Base-by-base conservation (phyloP, 148 eudicot genomes). In the Persicaria tinctoria region DNA sequence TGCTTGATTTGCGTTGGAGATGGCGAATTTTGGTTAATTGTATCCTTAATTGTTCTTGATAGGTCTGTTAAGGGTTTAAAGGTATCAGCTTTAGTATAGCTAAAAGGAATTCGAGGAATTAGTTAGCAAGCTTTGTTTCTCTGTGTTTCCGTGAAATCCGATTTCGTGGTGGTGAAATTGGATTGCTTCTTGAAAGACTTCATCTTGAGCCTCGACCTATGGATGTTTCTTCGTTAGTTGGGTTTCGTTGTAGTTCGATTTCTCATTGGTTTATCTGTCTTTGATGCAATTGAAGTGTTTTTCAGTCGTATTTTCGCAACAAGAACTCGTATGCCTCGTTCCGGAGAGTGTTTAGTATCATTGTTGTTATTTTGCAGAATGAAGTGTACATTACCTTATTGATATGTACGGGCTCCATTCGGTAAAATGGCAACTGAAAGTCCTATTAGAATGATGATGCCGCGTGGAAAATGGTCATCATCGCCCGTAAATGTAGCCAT, bases 401-500 rank as follows among this genome's bases (percentile, higher is more conserved):
- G 78, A 73, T 68, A 68, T 66, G 55, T 74, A 72, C 63, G 62
- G 75, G 46, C 51, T 76, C 49, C 68, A 55, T 80, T 49, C 55
- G 55, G 38, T 76, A 79, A 76, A 50, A 93, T 93, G 98, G 97
- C 98, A 57, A 91, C 98, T 75, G 94, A 91, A 77, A 89, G 88
- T 80, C 91, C 89, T 64, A 85, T 93, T 80, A 89, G 92, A 79
- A 84, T 89, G 79, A 74, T 88, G 76, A 90, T 91, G 75, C 76
- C 84, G 64, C 76, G 84, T 77, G 79, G 77, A 76, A 86, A 85
- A 51, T 89, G 97, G 97, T 77, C 85, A 68, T 82, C 88, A 47
- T 71, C 90, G 69, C 72, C 79, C 14, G 68, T 70, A 73, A 82
- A 78, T 72, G 79, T 83, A 70, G 88, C 79, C 16, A 74, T 73